Evolutionary conservation across 1,284 basidiomycete genomes (phyloP), one percentile per base, ranked within the genome.

Genomic region (Stereum hirsutum): DNA sequence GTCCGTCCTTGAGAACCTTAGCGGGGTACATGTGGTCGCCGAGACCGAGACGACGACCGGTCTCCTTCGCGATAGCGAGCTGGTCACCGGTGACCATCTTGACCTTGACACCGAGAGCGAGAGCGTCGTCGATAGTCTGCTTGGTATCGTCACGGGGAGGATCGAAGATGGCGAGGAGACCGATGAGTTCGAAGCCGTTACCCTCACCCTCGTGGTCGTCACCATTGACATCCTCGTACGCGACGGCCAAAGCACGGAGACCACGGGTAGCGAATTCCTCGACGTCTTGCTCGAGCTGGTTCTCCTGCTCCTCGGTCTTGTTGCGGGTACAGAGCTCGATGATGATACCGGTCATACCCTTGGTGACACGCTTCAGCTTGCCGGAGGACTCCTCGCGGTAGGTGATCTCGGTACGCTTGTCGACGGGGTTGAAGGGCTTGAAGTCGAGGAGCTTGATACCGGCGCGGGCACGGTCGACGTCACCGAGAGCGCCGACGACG

Each of bases 81-180:
- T 97, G 92, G 67, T 98, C 94, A 80, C 94, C 94, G 39, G 94
- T 98, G 52, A 97, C 93, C 95, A 98, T 98, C 86, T 98, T 98
- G 66, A 98, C 94, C 66, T 87, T 87, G 55, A 98, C 93, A 70
- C 95, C 94, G 62, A 98, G 89, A 48, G 85, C 84, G 50, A 93
- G 74, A 48, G 94, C 94, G 65, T 97, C 92, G 63, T 97, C 92
- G 61, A 99, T 96, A 28, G 95, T 99, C 71, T 97, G 89, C 75
- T 97, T 96, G 66, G 95, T 99, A 66, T 99, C 95, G 7, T 89
- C 87, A 69, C 94, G 91, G 53, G 94, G 94, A 54, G 94, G 95
- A 65, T 98, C 94, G 69, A 93, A 97, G 74, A 98, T 98, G 54
- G 94, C 84, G 50, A 98, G 84, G 27, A 98, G 82, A 75, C 94